phyloP scores from a whole-genome alignment of 345 rosid genomes.

The Eutrema japonicum region DNA sequence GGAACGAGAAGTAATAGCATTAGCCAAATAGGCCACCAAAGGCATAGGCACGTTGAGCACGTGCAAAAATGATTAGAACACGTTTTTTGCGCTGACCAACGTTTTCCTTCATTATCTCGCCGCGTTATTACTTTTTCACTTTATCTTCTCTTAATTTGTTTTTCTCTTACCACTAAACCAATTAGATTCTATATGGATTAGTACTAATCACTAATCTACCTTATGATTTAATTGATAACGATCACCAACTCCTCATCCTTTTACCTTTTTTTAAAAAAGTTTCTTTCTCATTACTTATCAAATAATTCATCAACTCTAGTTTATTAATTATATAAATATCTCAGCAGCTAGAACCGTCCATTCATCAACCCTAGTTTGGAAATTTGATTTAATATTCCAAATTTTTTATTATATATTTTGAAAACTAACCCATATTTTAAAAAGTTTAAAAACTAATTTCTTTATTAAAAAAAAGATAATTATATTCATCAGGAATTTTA shows the following conservation, averaged over 20 bases:
- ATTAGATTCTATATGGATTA: slow-evolving; percentile 16
- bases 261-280: background rate
- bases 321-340: too few relatives aligned
- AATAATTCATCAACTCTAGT: too few relatives aligned
- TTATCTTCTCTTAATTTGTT: slow-evolving; percentile 1
- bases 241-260: slow-evolving; percentile 29
- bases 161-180: slow-evolving; percentile 7
- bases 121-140: slow-evolving; percentile 33
- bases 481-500: too few relatives aligned
- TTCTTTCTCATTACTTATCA: too few relatives aligned
- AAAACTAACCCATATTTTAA: too few relatives aligned
- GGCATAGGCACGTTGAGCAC: slow-evolving; percentile 27
- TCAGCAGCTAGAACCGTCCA: too few relatives aligned
- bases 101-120: slow-evolving; percentile 8
- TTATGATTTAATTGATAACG: background rate
- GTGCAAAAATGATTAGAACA: slow-evolving; percentile 25
- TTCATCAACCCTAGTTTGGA: too few relatives aligned
- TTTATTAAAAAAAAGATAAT: too few relatives aligned
- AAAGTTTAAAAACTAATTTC: too few relatives aligned
- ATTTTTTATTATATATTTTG: too few relatives aligned
- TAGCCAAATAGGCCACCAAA: slow-evolving; percentile 10
- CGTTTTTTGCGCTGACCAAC: slow-evolving; percentile 38
- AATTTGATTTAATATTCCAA: too few relatives aligned
- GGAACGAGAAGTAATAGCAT: too few relatives aligned
- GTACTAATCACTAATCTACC: slow-evolving; percentile 17